phyloP scores from a whole-genome alignment of 768 basidiomycete genomes.

The Cantharellus cinnabarinus region DNA sequence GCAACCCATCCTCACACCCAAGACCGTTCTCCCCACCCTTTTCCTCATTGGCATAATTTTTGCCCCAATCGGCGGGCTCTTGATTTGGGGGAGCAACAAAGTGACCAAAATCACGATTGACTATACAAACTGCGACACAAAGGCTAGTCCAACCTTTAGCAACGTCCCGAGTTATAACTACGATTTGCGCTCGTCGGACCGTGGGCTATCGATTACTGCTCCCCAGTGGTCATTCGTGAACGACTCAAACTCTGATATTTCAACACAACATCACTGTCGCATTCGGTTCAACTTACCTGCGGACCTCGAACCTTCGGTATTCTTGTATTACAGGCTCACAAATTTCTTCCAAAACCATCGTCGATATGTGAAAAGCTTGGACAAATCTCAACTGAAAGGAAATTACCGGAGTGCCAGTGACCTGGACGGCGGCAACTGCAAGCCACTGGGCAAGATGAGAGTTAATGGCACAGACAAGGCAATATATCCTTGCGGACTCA shows the following conservation, averaged over 20 bases:
- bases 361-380: slow-evolving; percentile 82
- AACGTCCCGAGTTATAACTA: slow-evolving; percentile 49
- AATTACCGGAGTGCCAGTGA: slow-evolving; percentile 26
- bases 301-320: slow-evolving; percentile 49
- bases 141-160: slow-evolving; percentile 27
- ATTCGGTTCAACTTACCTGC: slow-evolving; percentile 70
- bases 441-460: slow-evolving; percentile 45
- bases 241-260: slow-evolving; percentile 27
- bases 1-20: slow-evolving; percentile 98
- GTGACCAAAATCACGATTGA: slow-evolving; percentile 90
- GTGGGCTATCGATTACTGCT: slow-evolving; percentile 21
- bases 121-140: slow-evolving; percentile 79
- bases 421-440: slow-evolving; percentile 64
- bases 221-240: slow-evolving; percentile 56
- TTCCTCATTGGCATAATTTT: slow-evolving; percentile 91
- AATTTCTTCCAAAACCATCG: slow-evolving; percentile 98
- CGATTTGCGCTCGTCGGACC: slow-evolving; percentile 40
- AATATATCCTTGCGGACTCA: slow-evolving; percentile 89
- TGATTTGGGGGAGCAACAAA: slow-evolving; percentile 76
- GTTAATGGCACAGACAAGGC: slow-evolving; percentile 22
- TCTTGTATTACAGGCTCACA: slow-evolving; percentile 91
- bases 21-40: slow-evolving; percentile 89
- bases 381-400: slow-evolving; percentile 72
- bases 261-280: slow-evolving; percentile 35
- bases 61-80: slow-evolving; percentile 84